These are phyloP conservation scores for Emergomyces pasteurianus DNA, from an alignment of 2,329 filamentous ascomycete species.

Conservation along the genomic window DNA sequence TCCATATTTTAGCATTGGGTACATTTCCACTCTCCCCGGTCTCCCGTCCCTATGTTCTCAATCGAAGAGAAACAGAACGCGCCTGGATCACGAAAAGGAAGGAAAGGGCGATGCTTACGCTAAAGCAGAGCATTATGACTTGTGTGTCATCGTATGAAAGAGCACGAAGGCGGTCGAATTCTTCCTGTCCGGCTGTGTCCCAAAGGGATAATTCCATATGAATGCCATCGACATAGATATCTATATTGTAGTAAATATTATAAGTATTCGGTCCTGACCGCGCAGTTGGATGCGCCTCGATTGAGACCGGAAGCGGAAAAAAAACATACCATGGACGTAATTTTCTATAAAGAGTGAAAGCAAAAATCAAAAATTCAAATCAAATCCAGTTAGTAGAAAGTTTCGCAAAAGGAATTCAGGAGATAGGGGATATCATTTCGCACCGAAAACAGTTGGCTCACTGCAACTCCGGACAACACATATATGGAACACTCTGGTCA, in stretches of 20 bases:
- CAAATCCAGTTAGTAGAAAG: neutral
- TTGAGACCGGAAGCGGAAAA: neutral
- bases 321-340: conserved; percentile 77
- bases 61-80: neutral
- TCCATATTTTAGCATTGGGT: neutral
- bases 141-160: conserved; percentile 98
- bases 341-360: conserved; percentile 51
- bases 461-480: conserved; percentile 23
- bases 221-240: conserved; percentile 95
- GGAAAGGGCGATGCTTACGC: conserved; percentile 36
- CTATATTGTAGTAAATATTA: conserved; percentile 34
- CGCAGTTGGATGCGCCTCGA: neutral
- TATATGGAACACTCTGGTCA: conserved; percentile 7
- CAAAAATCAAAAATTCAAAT: conserved; percentile 22
- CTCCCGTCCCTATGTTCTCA: neutral
- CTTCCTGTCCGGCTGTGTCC: conserved; percentile 97
- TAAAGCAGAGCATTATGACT: conserved; percentile 97
- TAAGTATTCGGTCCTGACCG: neutral
- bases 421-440: conserved; percentile 11
- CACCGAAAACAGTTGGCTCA: conserved; percentile 85
- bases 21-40: neutral
- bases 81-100: neutral
- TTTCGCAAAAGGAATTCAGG: neutral
- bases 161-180: conserved; percentile 92
- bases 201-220: conserved; percentile 96